phyloP scores from a whole-genome alignment of 2,329 filamentous ascomycete species.

The Fonsecaea monophora region DNA sequence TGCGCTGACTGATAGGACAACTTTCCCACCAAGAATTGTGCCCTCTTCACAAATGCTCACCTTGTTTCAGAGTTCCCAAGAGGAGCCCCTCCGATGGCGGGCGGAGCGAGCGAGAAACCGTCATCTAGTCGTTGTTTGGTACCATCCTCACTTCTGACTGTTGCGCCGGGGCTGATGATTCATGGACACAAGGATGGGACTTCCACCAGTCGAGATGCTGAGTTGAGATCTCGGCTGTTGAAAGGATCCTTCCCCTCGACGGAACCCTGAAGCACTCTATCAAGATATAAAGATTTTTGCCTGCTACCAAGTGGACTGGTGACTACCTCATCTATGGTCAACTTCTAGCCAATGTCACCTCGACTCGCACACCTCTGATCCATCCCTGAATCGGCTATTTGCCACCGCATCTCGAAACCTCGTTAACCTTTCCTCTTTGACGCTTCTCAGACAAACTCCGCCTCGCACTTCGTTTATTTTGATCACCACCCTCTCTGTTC shows the following conservation, averaged over 20 bases:
- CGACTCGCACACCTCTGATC: neutral
- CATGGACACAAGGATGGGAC: neutral
- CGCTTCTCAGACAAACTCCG: conserved; percentile 22
- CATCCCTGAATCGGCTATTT: neutral
- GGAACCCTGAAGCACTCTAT: neutral
- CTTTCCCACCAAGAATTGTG: neutral
- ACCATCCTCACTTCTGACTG: neutral
- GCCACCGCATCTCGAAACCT: conserved; percentile 6
- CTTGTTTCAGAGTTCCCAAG: neutral
- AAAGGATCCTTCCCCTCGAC: neutral
- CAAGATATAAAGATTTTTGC: neutral
- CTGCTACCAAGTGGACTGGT: neutral
- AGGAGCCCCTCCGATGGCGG: too few relatives aligned
- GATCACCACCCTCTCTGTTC: neutral
- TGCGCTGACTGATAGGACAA: neutral
- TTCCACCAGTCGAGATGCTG: neutral
- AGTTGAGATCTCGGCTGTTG: neutral
- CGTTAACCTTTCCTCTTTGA: conserved; percentile 26
- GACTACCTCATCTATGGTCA: neutral
- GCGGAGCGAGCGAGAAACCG: neutral
- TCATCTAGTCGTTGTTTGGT: neutral
- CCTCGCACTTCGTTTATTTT: conserved; percentile 18
- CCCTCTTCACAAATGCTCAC: neutral
- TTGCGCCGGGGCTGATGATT: neutral
- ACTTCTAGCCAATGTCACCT: neutral